These are phyloP conservation scores for Trifolium fragiferum DNA, from an alignment of 306 rosid species.

Conservation along the genomic window DNA sequence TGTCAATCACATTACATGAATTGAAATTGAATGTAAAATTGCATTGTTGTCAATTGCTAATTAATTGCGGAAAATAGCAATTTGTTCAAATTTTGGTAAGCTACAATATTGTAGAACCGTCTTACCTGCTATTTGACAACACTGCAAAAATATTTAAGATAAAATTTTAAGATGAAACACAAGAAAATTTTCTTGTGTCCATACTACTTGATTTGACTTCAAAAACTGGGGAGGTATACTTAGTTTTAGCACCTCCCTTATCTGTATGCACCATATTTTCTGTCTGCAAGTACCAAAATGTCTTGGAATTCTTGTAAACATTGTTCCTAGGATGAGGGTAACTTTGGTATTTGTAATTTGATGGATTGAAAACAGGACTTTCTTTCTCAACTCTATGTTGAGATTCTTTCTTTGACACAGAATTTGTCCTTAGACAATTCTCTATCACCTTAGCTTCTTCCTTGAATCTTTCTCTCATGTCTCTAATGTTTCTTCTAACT, in stretches of 20 bases:
- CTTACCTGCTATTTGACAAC: background rate
- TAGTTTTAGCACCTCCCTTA: slow-evolving; percentile 43
- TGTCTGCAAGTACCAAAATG: slow-evolving; percentile 54
- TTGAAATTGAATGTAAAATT: background rate
- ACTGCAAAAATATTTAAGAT: background rate
- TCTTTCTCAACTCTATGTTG: slow-evolving; percentile 55
- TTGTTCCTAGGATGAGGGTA: slow-evolving; percentile 70
- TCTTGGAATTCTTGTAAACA: slow-evolving; percentile 48
- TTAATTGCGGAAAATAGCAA: background rate
- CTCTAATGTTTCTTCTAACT: slow-evolving; percentile 53
- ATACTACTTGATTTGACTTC: slow-evolving; percentile 58
- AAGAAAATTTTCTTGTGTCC: slow-evolving; percentile 59
- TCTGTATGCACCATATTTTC: slow-evolving; percentile 46
- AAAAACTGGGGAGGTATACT: slow-evolving; percentile 63
- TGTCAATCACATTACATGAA: background rate
- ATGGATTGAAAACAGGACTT: slow-evolving; percentile 80
- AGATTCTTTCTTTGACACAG: slow-evolving; percentile 55
- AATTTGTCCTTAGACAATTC: slow-evolving; percentile 64
- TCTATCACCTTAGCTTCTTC: slow-evolving; percentile 87
- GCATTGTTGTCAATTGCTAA: background rate
- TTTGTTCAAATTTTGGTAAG: background rate
- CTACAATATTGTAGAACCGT: background rate
- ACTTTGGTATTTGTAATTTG: slow-evolving; percentile 61
- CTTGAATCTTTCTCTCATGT: slow-evolving; percentile 68
- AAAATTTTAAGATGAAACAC: slow-evolving; percentile 47